Base-by-base conservation (phyloP, 257 asterid genomes). In the Fraxinus quadrangulata region DNA sequence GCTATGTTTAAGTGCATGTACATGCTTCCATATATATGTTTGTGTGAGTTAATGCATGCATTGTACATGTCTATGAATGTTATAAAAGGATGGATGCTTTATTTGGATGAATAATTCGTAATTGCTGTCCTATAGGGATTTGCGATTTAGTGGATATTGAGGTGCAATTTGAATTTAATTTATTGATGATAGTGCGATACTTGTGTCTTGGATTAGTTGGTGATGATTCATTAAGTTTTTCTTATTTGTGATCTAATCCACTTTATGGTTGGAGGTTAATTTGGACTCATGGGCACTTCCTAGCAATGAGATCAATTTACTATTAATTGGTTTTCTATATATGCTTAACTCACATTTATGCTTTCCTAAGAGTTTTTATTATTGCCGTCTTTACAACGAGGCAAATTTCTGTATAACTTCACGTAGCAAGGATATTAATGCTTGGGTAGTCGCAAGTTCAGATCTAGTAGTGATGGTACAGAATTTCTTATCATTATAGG, bases 101-200 rank as follows among this genome's bases (percentile, higher is more conserved):
- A 42, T 12, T 42, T 42, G 51, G 51, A 42, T 42, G 51, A 42
- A 2, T 42, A 42, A 12, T 11, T 42, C 17, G 17, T 12, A 42
- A 42, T 42, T 42, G 14, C 13, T 42, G 4, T 42, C 51, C 51
- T 42, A 14, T 42, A 42, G 51, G 51, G 51, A 42, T 42, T 42
- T 42, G 51, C 12, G 74, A 75, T 77, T 74, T 77, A 36, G 76
- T 51, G 65, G 49, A 45, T 71, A 66, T 42, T 75, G 24, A 71
- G 75, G 78, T 67, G 59, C 23, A 61, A 17, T 81, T 68, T 49
- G 24, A 28, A 73, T 67, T 77, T 71, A 59, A 14, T 17, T 6
- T 21, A 42, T 42, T 42, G 16, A 12, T 12, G 51, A 71, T 67
- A n/a, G 11, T 6, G 23, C 9, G 23, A 17, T 54, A 19, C 66